A percentile compares a stretch with the other conserved stretches of the same genome.
phyloP scores from a whole-genome alignment of 2,329 filamentous ascomycete genomes.

The Pseudopithomyces chartarum region DNA sequence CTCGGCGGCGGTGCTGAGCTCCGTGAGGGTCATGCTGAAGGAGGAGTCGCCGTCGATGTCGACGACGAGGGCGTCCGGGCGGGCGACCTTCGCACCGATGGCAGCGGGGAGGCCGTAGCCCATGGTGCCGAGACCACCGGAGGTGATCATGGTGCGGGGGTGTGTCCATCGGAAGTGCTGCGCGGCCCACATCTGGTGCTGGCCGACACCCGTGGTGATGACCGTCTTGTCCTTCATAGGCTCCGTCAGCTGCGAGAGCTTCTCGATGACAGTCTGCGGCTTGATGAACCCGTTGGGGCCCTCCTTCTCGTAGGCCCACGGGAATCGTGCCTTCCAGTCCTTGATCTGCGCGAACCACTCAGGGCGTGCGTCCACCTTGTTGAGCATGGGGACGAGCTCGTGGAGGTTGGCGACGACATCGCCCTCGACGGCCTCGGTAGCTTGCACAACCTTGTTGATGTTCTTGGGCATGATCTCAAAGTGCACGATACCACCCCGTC shows the following conservation, averaged over 20 bases:
- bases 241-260: constrained; percentile 82
- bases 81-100: constrained; percentile 90
- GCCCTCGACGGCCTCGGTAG: constrained; percentile 92
- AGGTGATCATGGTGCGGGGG: constrained; percentile 93
- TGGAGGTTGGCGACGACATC: constrained; percentile 83
- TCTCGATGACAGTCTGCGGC: constrained; percentile 90
- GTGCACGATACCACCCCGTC: constrained; percentile 91
- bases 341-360: constrained; percentile 92
- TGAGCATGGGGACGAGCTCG: constrained; percentile 73
- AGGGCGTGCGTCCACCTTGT: constrained; percentile 68
- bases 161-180: constrained; percentile 96
- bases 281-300: constrained; percentile 82
- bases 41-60: constrained; percentile 99
- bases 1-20: constrained; percentile 89
- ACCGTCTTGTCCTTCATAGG: constrained; percentile 81
- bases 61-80: constrained; percentile 81
- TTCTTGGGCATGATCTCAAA: constrained; percentile 99
- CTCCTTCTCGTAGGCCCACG: constrained; percentile 81
- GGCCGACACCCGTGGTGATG: constrained; percentile 92
- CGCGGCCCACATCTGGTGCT: constrained; percentile 98
- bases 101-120: constrained; percentile 92
- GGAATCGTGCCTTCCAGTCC: constrained; percentile 90
- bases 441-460: constrained; percentile 99
- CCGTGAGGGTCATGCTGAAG: constrained; percentile 97
- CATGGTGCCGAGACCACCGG: constrained; percentile 94